Evolutionary conservation across 352 stramenopile genomes (phyloP).

Genomic region (Phytopythium boreale): DNA sequence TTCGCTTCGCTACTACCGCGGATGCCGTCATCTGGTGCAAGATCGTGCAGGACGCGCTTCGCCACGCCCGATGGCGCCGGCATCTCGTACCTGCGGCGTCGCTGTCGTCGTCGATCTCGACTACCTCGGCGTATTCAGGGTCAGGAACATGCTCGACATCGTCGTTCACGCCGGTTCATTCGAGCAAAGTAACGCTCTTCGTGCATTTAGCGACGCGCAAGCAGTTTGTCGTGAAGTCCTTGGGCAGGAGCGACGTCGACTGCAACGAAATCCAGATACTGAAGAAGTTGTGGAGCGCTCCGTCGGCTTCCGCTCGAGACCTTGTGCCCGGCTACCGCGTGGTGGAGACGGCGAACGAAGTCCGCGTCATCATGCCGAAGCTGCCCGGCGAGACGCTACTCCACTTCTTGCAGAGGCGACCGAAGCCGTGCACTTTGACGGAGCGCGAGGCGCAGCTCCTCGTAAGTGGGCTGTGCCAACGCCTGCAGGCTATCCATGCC

Average conservation of each 20-base stretch:
- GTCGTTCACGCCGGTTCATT: neutral
- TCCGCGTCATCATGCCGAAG: conserved; percentile 56
- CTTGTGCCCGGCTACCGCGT: conserved; percentile 46
- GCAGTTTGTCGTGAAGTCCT: conserved; percentile 46
- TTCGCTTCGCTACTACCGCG: conserved; percentile 47
- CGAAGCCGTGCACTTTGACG: conserved; percentile 14
- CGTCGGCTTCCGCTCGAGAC: conserved; percentile 10
- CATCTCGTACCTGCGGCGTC: conserved; percentile 18
- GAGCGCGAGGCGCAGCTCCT: conserved; percentile 48
- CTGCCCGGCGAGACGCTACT: conserved; percentile 43
- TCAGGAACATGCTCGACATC: neutral
- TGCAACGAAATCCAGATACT: conserved; percentile 42
- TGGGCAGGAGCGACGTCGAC: conserved; percentile 17
- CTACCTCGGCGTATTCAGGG: neutral
- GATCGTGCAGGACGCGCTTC: conserved; percentile 33
- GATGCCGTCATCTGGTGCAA: conserved; percentile 51
- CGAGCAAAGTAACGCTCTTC: neutral
- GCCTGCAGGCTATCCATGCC: conserved; percentile 91
- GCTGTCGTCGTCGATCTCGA: conserved; percentile 2
- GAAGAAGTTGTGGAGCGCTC: conserved; percentile 23
- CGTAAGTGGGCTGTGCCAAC: conserved; percentile 41
- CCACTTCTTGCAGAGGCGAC: conserved; percentile 25
- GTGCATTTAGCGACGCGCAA: conserved; percentile 12
- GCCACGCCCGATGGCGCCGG: conserved; percentile 32
- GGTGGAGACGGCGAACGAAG: conserved; percentile 39